Evolutionary conservation across 768 basidiomycete genomes (phyloP).

Genomic region (Termitomyces sp.): DNA sequence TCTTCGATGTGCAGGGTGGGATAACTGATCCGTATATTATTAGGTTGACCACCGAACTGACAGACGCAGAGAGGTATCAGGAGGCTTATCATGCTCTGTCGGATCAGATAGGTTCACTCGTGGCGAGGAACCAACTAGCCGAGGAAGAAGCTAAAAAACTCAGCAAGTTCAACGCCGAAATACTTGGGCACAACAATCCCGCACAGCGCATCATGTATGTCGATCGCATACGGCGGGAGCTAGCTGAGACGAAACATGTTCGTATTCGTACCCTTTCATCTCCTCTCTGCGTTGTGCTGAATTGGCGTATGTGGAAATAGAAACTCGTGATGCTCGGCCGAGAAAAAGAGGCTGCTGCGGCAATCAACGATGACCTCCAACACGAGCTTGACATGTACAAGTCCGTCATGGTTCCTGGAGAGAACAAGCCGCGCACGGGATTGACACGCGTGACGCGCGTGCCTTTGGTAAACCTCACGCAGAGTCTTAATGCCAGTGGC

Average conservation of each 20-base stretch:
- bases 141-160: slow-evolving; percentile 76
- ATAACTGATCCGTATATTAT: neutral
- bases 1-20: neutral
- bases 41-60: slow-evolving; percentile 46
- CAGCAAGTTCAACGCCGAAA: slow-evolving; percentile 79
- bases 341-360: slow-evolving; percentile 42
- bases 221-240: slow-evolving; percentile 74
- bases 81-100: slow-evolving; percentile 64
- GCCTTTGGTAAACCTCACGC: slow-evolving; percentile 40
- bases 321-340: slow-evolving; percentile 41
- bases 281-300: neutral
- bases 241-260: slow-evolving; percentile 79
- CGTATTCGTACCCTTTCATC: slow-evolving; percentile 34
- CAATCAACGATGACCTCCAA: slow-evolving; percentile 40
- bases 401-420: slow-evolving; percentile 44
- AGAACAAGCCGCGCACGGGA: slow-evolving; percentile 48
- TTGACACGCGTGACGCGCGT: slow-evolving; percentile 47
- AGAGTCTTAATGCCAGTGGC: slow-evolving; percentile 27
- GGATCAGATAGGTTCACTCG: slow-evolving; percentile 58
- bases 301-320: slow-evolving; percentile 22
- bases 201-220: slow-evolving; percentile 85
- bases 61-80: slow-evolving; percentile 59
- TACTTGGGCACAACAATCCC: slow-evolving; percentile 80
- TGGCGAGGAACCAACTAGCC: slow-evolving; percentile 69
- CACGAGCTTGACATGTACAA: slow-evolving; percentile 59